A percentile compares a stretch with the other conserved stretches of the same genome.
These are phyloP conservation scores for Paecilomyces niveus DNA, from an alignment of 2,329 filamentous ascomycete genomes.

Conservation along the genomic window DNA sequence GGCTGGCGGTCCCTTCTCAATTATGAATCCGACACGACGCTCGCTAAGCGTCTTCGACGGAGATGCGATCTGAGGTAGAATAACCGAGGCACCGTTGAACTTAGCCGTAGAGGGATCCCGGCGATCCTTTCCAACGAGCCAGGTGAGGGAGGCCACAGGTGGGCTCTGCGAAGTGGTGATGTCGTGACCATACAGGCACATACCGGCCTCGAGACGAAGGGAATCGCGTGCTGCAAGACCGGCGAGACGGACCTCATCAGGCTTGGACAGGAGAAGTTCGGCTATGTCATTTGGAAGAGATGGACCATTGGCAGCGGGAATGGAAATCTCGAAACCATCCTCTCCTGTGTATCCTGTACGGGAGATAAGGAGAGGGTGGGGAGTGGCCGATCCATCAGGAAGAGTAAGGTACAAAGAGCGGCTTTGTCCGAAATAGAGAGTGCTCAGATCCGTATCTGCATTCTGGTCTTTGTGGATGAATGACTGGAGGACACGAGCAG, in stretches of 20 bases:
- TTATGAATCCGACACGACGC: conserved; percentile 70
- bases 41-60: conserved; percentile 56
- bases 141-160: conserved; percentile 59
- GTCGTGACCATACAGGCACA: conserved; percentile 99
- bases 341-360: conserved; percentile 95
- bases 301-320: conserved; percentile 57
- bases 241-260: conserved; percentile 67
- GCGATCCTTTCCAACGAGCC: conserved; percentile 79
- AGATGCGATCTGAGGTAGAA: conserved; percentile 62
- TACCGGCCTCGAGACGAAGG: conserved; percentile 87
- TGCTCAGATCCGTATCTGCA: conserved; percentile 50
- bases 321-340: conserved; percentile 95
- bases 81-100: conserved; percentile 79
- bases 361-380: conserved; percentile 62
- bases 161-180: conserved; percentile 72
- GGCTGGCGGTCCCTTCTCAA: conserved; percentile 75
- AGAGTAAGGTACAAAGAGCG: conserved; percentile 60
- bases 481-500: conserved; percentile 60
- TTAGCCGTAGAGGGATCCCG: conserved; percentile 50
- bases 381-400: conserved; percentile 42
- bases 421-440: conserved; percentile 76
- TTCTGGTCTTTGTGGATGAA: conserved; percentile 47
- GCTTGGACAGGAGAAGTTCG: conserved; percentile 59
- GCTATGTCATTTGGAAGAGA: conserved; percentile 48
- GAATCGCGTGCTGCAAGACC: conserved; percentile 88